Conservation (phyloP, 179 eudicot genomes). For the Drosera spatulata region DNA sequence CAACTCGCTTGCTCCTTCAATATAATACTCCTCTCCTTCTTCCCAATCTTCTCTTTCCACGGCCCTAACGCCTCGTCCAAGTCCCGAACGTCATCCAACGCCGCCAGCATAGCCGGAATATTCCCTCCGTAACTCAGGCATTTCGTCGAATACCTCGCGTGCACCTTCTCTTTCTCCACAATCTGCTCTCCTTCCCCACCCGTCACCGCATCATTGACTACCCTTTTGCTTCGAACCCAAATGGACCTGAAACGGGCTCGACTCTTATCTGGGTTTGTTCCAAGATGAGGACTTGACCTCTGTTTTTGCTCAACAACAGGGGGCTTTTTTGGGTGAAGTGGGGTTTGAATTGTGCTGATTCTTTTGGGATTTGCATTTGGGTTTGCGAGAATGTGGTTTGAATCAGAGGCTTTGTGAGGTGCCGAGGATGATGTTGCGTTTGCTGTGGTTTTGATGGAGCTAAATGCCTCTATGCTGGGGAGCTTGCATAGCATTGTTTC, state of each 20-base stretch:
- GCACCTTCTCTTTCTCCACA: constrained; percentile 21
- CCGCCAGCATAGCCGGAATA: constrained; percentile 46
- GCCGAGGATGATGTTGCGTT: too few relatives aligned
- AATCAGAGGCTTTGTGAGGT: too few relatives aligned
- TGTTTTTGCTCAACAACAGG: too few relatives aligned
- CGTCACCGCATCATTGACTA: constrained; percentile 6
- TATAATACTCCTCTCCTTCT: constrained; percentile 79
- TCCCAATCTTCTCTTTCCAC: constrained; percentile 61
- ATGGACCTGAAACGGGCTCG: constrained; percentile 5
- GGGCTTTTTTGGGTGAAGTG: too few relatives aligned
- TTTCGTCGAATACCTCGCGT: constrained; percentile 70
- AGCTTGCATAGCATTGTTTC: too few relatives aligned
- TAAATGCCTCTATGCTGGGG: too few relatives aligned
- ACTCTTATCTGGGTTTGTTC: constrained; percentile 10
- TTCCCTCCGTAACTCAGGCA: constrained; percentile 61
- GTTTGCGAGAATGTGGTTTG: too few relatives aligned
- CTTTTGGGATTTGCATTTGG: too few relatives aligned
- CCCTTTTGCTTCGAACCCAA: constrained; percentile 7
- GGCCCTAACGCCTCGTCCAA: constrained; percentile 73
- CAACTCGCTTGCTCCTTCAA: constrained; percentile 82
- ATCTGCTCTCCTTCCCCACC: background rate
- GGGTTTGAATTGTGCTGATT: too few relatives aligned
- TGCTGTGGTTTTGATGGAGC: too few relatives aligned
- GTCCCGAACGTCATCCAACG: constrained; percentile 43
- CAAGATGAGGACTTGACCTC: too few relatives aligned